phyloP scores from a whole-genome alignment of 192 early-diverging fungal genomes.

The Paraglomus occultum region DNA sequence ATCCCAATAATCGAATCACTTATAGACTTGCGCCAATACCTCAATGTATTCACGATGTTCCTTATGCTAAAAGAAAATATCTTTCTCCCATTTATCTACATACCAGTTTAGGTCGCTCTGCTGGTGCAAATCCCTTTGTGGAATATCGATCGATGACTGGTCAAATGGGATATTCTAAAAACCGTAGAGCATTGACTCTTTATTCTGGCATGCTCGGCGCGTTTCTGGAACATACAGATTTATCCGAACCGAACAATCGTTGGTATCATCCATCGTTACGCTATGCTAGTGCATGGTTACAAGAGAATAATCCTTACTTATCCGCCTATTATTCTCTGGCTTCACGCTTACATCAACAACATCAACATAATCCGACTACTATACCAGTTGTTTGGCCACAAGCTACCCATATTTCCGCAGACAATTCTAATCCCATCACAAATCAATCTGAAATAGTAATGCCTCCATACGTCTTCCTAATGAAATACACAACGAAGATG shows the following conservation, averaged over 20 bases:
- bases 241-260: no score
- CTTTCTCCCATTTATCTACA: neutral
- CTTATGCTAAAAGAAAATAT: neutral
- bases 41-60: neutral
- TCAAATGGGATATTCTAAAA: neutral
- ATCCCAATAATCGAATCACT: no score
- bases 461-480: neutral
- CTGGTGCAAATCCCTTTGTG: neutral
- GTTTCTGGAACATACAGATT: no score
- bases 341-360: no score
- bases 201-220: neutral
- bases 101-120: neutral
- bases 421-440: neutral
- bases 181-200: neutral
- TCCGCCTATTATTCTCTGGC: no score
- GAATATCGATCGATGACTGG: neutral
- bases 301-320: no score
- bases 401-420: neutral
- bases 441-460: slow-evolving; percentile 7
- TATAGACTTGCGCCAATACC: neutral
- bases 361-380: no score
- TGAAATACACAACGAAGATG: slow-evolving; percentile 23
- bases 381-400: no score
- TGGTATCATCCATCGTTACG: no score
- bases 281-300: no score